Percentiles rank a stretch among this genome's conserved stretches.
These are phyloP conservation scores for Colletotrichum camelliae DNA, from an alignment of 2,329 filamentous ascomycete genomes.

Conservation along the genomic window DNA sequence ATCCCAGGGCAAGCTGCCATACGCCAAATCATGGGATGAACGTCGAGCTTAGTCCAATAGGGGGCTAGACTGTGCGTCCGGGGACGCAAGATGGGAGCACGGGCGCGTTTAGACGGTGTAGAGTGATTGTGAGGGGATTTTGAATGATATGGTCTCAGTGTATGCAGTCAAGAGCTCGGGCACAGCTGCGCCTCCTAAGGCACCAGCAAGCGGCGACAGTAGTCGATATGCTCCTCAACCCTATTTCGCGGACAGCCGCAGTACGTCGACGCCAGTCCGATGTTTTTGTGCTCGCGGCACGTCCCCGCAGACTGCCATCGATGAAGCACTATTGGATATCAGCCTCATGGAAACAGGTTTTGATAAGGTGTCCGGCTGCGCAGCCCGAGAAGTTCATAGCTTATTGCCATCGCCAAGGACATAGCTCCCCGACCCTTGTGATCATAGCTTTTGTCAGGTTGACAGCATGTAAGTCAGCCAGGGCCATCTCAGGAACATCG, in stretches of 20 bases:
- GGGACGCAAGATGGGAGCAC: not conserved
- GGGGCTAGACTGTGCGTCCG: not conserved
- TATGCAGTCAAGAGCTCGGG: not conserved
- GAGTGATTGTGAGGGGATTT: not conserved
- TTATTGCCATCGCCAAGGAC: not conserved
- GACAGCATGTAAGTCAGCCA: not conserved
- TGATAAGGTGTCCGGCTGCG: not conserved
- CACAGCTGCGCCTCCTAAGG: not conserved
- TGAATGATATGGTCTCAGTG: not conserved
- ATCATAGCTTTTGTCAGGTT: not conserved
- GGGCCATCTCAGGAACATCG: not conserved
- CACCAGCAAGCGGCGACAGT: not conserved
- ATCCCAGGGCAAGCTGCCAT: not conserved
- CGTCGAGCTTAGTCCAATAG: not conserved
- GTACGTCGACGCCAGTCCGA: not conserved
- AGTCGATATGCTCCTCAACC: not conserved
- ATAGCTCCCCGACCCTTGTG: not conserved
- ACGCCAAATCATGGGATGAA: slow-evolving; percentile 2
- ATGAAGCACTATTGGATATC: not conserved
- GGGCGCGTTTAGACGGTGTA: not conserved
- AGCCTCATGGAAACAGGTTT: not conserved
- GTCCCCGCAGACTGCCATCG: not conserved
- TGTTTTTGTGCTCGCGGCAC: not conserved
- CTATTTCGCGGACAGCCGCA: not conserved
- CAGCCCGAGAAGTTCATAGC: not conserved